A percentile compares a stretch with the other conserved stretches of the same genome.
Conservation (phyloP, 768 basidiomycete species). For the Leccinum variicolor region DNA sequence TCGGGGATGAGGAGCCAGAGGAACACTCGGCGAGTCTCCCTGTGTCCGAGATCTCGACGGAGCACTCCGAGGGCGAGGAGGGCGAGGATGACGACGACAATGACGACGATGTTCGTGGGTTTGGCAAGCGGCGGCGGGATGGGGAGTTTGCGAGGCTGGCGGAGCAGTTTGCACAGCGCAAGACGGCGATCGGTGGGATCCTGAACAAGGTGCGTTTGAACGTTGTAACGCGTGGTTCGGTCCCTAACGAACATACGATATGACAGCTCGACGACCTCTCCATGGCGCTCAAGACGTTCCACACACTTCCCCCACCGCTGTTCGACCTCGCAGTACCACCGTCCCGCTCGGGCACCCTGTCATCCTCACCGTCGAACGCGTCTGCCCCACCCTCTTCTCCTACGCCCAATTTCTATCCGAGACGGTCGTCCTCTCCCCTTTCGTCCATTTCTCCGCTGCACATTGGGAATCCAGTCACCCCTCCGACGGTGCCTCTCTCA, state of each 20-base stretch:
- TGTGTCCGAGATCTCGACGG: slow-evolving; percentile 23
- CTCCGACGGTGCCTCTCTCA: background rate
- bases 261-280: slow-evolving; percentile 31
- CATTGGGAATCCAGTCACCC: background rate
- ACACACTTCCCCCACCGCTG: slow-evolving; percentile 40
- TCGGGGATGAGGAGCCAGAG: slow-evolving; percentile 27
- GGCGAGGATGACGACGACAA: slow-evolving; percentile 34
- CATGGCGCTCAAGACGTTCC: slow-evolving; percentile 39
- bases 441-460: slow-evolving; percentile 9
- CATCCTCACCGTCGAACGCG: slow-evolving; percentile 21
- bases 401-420: background rate
- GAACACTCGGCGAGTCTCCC: slow-evolving; percentile 15
- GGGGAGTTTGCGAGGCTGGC: slow-evolving; percentile 67
- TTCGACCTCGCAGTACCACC: slow-evolving; percentile 31
- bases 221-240: background rate
- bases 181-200: slow-evolving; percentile 63
- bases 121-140: slow-evolving; percentile 53
- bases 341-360: slow-evolving; percentile 31
- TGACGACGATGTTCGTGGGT: slow-evolving; percentile 49
- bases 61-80: slow-evolving; percentile 33
- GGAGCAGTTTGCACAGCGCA: slow-evolving; percentile 66
- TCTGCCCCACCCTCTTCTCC: slow-evolving; percentile 17
- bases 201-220: slow-evolving; percentile 60
- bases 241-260: background rate
- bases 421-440: slow-evolving; percentile 1